phyloP scores from a whole-genome alignment of 2,329 filamentous ascomycete genomes.

The Fusarium subglutinans region DNA sequence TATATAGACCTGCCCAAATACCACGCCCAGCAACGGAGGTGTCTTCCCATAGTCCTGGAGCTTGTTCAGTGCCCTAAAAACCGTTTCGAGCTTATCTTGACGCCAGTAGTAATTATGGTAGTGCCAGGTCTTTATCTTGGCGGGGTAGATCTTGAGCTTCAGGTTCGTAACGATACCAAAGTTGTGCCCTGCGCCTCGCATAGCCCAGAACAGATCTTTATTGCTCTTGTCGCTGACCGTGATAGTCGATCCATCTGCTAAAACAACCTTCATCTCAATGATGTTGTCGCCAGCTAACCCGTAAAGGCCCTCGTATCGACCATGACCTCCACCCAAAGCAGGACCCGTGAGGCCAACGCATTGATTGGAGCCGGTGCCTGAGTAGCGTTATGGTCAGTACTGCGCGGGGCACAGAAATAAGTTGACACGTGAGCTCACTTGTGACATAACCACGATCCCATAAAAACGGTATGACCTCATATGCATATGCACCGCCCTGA shows the following conservation, averaged over 20 bases:
- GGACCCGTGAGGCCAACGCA: neutral
- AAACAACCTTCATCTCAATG: neutral
- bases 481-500: neutral
- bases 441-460: neutral
- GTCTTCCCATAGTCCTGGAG: neutral
- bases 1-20: neutral
- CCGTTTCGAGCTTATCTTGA: neutral
- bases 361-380: neutral
- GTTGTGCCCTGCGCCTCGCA: neutral
- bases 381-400: neutral
- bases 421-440: neutral
- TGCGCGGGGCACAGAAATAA: fast-evolving
- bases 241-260: neutral
- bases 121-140: neutral
- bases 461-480: neutral
- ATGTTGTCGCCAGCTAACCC: neutral
- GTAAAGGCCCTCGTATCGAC: neutral
- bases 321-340: neutral
- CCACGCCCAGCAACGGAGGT: neutral
- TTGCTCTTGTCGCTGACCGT: neutral
- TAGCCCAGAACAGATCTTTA: neutral
- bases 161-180: neutral
- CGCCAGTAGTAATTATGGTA: neutral
- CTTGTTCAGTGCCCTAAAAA: neutral
- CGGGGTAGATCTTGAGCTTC: neutral